These are phyloP conservation scores for Coemansia sp. DNA, from an alignment of 192 early-diverging fungal genomes.

Conservation along the genomic window DNA sequence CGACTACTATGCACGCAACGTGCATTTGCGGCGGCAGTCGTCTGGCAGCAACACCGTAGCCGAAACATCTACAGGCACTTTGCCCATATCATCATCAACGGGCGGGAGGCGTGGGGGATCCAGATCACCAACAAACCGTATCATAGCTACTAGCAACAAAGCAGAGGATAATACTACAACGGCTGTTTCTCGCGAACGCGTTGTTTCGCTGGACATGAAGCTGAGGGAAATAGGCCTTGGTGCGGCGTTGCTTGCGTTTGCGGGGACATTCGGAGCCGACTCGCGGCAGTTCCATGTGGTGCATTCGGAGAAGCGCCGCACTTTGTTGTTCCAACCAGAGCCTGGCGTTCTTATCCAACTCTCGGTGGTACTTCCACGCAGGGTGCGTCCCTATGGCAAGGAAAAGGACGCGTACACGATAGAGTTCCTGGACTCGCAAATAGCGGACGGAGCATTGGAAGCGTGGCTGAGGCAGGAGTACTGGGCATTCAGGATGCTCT, in stretches of 20 bases:
- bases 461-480: conserved; percentile 42
- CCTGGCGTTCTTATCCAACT: conserved; percentile 33
- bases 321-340: conserved; percentile 37
- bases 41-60: conserved; percentile 22
- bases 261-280: conserved; percentile 30
- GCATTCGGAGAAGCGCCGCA: conserved; percentile 50
- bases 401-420: conserved; percentile 47
- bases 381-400: conserved; percentile 25
- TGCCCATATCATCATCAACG: neutral
- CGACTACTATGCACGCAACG: conserved; percentile 40
- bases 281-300: conserved; percentile 23
- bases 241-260: conserved; percentile 70
- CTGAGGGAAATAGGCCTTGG: conserved; percentile 74
- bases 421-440: conserved; percentile 39
- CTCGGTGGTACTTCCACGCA: conserved; percentile 39
- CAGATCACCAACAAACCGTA: neutral
- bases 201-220: conserved; percentile 71
- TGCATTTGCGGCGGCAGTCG: conserved; percentile 32
- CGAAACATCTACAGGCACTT: neutral
- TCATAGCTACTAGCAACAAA: neutral
- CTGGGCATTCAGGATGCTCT: conserved; percentile 26
- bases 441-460: conserved; percentile 27
- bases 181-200: conserved; percentile 27
- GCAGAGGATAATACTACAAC: neutral
- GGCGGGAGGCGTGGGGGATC: no score